Evolutionary conservation across 257 asterid species (phyloP), one percentile per base, ranked within the genome.

Genomic region (Solanum pimpinellifolium): DNA sequence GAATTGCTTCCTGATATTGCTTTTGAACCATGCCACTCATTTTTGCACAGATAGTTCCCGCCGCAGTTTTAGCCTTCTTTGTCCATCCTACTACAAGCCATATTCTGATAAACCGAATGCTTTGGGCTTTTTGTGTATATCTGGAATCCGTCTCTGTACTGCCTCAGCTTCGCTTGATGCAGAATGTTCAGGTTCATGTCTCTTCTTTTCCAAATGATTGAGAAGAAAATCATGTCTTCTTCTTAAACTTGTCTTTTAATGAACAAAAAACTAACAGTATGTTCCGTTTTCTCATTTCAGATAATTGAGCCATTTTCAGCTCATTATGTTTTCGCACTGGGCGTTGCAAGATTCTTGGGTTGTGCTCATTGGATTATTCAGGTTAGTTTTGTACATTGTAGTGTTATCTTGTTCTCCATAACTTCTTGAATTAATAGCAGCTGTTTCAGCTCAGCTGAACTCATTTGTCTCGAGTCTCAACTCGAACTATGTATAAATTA

Each of bases 291-390:
- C 83, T 39, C 52, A 52, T 89, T 47, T 62, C 94, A 95, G 99
- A 92, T 95, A 94, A 90, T 97, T 15, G 99, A 97, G 91, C 98
- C 99, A 66, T 97, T 94, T 78, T 94, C 99, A 4, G 98, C 97
- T 72, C 96, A 95, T 86, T 96, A 95, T 46, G 99, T 97, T 84
- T 97, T 97, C 68, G 99, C 99, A 1, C 91, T 97, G 60, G 99
- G 99, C 1, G 86, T 97, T 11, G 94, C 99, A 31, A 92, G 99
- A 88, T 97, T 95, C 87, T 75, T 97, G 52, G 95, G 95, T 44
- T 97, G 95, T 83, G 99, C 98, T 88, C 99, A 97, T 88, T 97
- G 99, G 99, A 93, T 95, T 89, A 91, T 97, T 89, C 94, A 93
- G 99, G 99, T 94, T 52, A 89, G 86, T 83, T 84, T 77, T 35